A percentile compares a stretch with the other conserved stretches of the same genome.
Evolutionary conservation across 148 eudicot genomes (phyloP).

Genomic region (Tetragonia tetragonoides): DNA sequence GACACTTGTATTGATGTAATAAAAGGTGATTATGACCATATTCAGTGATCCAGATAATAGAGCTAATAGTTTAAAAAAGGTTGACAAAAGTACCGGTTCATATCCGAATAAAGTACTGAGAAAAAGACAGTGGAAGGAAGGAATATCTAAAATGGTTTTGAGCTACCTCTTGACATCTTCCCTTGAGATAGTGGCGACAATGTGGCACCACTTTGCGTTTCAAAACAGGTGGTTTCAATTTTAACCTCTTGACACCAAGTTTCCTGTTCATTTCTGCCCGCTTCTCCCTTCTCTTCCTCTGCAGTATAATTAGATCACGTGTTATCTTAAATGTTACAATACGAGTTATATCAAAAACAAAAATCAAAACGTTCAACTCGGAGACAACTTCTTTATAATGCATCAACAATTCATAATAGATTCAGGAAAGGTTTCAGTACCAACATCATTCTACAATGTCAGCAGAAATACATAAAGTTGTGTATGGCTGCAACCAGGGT

Average conservation of each 20-base stretch:
- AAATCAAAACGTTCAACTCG: neutral
- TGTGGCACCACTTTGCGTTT: constrained; percentile 54
- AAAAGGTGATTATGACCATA: neutral
- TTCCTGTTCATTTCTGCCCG: constrained; percentile 76
- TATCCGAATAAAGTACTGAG: too few species aligned
- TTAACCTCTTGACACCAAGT: constrained; percentile 76
- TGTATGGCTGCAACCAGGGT: neutral
- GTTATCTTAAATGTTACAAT: neutral
- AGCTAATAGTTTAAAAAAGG: neutral
- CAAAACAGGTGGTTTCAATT: constrained; percentile 60
- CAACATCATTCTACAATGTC: neutral
- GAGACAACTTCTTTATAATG: constrained; percentile 2
- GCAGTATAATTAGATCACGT: constrained; percentile 26
- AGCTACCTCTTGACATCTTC: constrained; percentile 90
- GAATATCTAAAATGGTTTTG: constrained; percentile 16
- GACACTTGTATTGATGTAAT: neutral
- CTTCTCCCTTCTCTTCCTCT: constrained; percentile 66
- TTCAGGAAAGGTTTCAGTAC: neutral
- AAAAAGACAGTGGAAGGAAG: neutral
- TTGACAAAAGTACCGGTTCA: neutral
- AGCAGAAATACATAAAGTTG: neutral
- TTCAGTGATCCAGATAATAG: neutral
- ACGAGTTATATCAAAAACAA: neutral
- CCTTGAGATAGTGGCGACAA: constrained; percentile 85
- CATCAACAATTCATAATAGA: neutral